phyloP scores from a whole-genome alignment of 2,329 filamentous ascomycete genomes.

The Clonostachys byssicola region DNA sequence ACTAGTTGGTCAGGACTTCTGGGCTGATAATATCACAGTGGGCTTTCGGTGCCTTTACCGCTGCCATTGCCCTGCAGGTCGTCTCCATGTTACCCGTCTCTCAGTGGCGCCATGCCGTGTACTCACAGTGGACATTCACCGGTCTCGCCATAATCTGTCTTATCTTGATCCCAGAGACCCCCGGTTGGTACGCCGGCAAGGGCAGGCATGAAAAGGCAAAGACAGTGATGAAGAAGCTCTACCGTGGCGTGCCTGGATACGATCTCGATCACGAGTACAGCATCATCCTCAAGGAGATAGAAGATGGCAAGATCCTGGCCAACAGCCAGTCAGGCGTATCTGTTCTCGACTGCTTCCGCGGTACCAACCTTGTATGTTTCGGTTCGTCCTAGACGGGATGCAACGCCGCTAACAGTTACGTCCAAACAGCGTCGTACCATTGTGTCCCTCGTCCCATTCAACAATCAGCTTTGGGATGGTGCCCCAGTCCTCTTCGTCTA shows the following conservation, averaged over 20 bases:
- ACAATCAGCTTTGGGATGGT: neutral
- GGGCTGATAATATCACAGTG: neutral
- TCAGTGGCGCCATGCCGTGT: neutral
- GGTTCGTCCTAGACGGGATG: too few relatives aligned
- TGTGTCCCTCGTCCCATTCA: neutral
- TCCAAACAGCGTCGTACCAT: neutral
- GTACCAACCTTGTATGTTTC: neutral
- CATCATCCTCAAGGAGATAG: neutral
- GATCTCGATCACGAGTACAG: neutral
- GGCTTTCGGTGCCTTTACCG: neutral
- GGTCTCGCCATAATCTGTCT: neutral
- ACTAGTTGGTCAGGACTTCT: neutral
- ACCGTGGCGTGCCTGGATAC: neutral
- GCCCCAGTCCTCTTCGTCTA: neutral
- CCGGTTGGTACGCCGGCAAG: slow-evolving; percentile 30
- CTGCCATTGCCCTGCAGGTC: neutral
- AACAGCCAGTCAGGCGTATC: neutral
- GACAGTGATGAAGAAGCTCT: neutral
- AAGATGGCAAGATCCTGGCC: neutral
- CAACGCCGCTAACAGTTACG: too few relatives aligned
- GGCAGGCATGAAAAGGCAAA: slow-evolving; percentile 13
- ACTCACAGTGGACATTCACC: neutral
- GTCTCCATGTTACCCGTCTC: neutral
- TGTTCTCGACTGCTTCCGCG: neutral
- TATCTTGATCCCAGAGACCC: neutral